Conservation (phyloP, 192 early-diverging fungal genomes). For the Endogone sp. region DNA sequence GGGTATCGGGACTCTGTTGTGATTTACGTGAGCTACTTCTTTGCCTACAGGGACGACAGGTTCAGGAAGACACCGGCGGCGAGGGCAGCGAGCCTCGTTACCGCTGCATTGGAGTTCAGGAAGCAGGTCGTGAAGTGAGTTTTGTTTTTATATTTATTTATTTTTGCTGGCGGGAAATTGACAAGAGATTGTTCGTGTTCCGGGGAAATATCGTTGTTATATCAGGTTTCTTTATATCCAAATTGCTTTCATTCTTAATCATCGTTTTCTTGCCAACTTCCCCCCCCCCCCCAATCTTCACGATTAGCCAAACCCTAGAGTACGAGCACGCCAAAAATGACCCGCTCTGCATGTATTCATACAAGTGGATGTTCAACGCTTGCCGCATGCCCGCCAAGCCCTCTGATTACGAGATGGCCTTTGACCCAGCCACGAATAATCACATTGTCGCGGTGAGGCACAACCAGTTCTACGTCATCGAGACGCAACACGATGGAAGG, state of each 20-base stretch:
- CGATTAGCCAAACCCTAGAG: constrained; percentile 58
- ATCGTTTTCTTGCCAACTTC: no score
- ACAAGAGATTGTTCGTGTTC: not conserved
- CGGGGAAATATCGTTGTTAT: not conserved
- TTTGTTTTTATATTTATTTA: constrained; percentile 4
- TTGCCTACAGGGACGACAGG: constrained; percentile 87
- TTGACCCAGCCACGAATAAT: constrained; percentile 70
- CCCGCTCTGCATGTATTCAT: constrained; percentile 86
- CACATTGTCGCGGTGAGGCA: constrained; percentile 87
- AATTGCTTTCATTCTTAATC: no score
- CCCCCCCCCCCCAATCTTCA: not conserved
- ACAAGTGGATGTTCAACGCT: constrained; percentile 97
- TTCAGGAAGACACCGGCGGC: constrained; percentile 67
- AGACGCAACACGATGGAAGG: constrained; percentile 70
- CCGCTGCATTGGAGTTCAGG: constrained; percentile 89
- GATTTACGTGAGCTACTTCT: constrained; percentile 96
- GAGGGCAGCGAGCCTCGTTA: constrained; percentile 86
- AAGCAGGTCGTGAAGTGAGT: constrained; percentile 64
- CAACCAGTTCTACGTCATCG: constrained; percentile 86
- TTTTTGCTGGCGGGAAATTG: not conserved
- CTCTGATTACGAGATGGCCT: constrained; percentile 71
- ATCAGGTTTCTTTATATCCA: no score
- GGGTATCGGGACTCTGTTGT: constrained; percentile 96
- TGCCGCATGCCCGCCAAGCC: constrained; percentile 87
- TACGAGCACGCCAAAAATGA: constrained; percentile 77